Evolutionary conservation across 768 basidiomycete species (phyloP), one percentile per base, ranked within the genome.

Genomic region (Tephrocybe sp.): DNA sequence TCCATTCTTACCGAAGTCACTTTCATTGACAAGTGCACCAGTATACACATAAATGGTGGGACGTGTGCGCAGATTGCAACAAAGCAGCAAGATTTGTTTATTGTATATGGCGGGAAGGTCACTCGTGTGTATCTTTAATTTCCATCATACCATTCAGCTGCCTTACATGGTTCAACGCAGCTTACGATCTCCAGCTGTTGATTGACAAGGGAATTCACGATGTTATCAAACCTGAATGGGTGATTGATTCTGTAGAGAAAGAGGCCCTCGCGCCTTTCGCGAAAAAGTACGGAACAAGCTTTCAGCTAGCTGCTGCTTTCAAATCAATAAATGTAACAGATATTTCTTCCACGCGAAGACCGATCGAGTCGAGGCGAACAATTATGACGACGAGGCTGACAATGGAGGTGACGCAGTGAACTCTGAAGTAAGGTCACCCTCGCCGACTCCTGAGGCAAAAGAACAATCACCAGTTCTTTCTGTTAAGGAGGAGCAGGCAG

Each of bases 171-270:
- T 41, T 36, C 36, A 25, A 14, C 44, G 37, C 48, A 90, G 88
- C 86, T 0, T 87, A 85, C 59, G 84, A 88, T 58, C 72, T 91
- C 58, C 85, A 81, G 64, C 66, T 83, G 48, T 68, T 89, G 49
- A 85, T 92, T 45, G 76, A 86, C 50, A 90, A 89, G 59, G 85
- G 77, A 3, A 72, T 74, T 0, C 72, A 84, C 49, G 86, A 92
- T 56, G 83, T 96, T 44, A 70, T 96, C 53, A 84, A 79, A 49
- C 91, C 95, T 0, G 70, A 78, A 24, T 98, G 94, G 93, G 73
- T 98, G 48, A 62, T 75, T 32, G 90, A 93, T 61, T 94, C 86
- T 20, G 75, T 95, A n/a, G 73, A 76, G 4, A 70, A 72, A 24
- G 78, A 76, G 10, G 71, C 79, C 51, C 71, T 74, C 17, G 67